These are phyloP conservation scores for Phytophthora vignae DNA, from an alignment of 352 stramenopile species.

Conservation along the genomic window DNA sequence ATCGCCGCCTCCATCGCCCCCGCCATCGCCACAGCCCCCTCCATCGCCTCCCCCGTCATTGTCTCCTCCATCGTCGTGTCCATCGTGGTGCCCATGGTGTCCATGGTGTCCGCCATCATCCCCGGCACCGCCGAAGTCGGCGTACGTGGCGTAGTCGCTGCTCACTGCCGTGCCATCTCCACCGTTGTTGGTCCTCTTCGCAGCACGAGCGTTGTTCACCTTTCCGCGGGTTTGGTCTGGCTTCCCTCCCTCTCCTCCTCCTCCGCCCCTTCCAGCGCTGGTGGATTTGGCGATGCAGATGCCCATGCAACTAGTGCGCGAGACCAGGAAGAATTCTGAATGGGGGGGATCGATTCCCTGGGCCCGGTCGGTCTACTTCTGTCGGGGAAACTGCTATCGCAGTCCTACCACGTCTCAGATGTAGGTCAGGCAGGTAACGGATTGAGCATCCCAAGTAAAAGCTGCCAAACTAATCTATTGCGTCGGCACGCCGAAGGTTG, in stretches of 20 bases:
- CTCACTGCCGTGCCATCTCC: constrained; percentile 2
- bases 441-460: too few species aligned
- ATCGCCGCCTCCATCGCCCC: not conserved
- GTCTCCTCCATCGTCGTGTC: constrained; percentile 1
- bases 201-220: not conserved
- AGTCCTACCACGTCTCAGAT: too few species aligned
- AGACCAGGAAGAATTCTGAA: not conserved
- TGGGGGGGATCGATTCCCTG: not conserved
- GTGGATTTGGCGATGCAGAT: not conserved
- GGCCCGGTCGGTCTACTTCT: not conserved
- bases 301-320: constrained; percentile 3
- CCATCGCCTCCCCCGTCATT: not conserved
- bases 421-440: too few species aligned
- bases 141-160: constrained; percentile 10
- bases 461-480: too few species aligned
- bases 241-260: not conserved
- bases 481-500: too few species aligned
- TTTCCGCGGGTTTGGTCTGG: not conserved
- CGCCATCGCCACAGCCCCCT: not conserved
- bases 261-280: not conserved
- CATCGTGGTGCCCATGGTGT: not conserved
- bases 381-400: not conserved
- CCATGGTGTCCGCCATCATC: not conserved
- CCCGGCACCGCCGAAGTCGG: constrained; percentile 13
- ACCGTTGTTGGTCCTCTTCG: constrained; percentile 4